phyloP scores from a whole-genome alignment of 495 filamentous ascomycete genomes.

The Neurospora sublineolata region DNA sequence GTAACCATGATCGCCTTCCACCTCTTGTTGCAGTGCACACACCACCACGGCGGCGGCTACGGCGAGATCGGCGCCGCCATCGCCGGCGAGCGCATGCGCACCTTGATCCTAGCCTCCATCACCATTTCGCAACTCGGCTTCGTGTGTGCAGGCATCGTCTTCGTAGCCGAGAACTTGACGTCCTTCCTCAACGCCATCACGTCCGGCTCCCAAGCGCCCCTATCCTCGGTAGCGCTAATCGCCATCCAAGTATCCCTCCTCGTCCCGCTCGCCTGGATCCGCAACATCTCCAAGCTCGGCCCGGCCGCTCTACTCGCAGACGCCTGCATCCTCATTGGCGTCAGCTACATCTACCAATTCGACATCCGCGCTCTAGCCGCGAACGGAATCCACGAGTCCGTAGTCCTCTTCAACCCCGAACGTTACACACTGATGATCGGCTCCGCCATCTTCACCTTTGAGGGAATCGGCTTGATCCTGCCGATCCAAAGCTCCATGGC shows the following conservation, averaged over 20 bases:
- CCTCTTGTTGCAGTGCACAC: constrained; percentile 46
- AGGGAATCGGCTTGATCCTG: constrained; percentile 55
- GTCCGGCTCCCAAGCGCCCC: constrained; percentile 13
- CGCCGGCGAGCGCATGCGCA: constrained; percentile 37
- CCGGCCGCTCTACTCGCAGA: constrained; percentile 49
- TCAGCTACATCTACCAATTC: constrained; percentile 53
- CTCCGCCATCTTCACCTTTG: constrained; percentile 55
- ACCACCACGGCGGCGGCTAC: constrained; percentile 44
- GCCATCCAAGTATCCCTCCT: constrained; percentile 43
- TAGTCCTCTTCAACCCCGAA: constrained; percentile 49
- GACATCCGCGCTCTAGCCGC: constrained; percentile 40
- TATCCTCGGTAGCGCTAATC: constrained; percentile 40
- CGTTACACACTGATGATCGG: constrained; percentile 53
- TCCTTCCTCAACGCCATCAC: constrained; percentile 46
- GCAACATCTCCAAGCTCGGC: constrained; percentile 54
- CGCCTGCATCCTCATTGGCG: constrained; percentile 49
- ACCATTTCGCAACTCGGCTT: constrained; percentile 57
- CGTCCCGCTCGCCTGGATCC: constrained; percentile 48
- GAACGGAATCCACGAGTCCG: constrained; percentile 35
- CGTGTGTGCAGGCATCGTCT: constrained; percentile 54
- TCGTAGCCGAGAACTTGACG: constrained; percentile 51
- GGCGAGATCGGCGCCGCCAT: constrained; percentile 50
- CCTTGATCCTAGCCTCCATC: constrained; percentile 47
- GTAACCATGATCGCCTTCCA: constrained; percentile 51
- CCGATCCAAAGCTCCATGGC: constrained; percentile 55